Evolutionary conservation across 2,329 filamentous ascomycete genomes (phyloP).

Genomic region (Xylariaceae sp.): DNA sequence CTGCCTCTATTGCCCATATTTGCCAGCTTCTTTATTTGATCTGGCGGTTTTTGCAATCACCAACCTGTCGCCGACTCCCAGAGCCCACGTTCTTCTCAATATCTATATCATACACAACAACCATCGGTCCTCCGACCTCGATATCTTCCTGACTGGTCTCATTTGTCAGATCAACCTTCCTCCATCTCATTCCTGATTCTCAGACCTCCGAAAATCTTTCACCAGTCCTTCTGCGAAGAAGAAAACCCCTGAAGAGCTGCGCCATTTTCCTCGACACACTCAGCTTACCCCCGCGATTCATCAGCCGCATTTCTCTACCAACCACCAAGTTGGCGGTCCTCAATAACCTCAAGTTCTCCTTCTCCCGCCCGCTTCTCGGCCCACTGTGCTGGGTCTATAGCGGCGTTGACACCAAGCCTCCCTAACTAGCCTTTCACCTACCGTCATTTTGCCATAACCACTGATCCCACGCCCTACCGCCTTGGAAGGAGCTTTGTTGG

Average conservation of each 20-base stretch:
- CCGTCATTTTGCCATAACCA: slow-evolving; percentile 30
- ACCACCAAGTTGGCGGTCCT: slow-evolving; percentile 93
- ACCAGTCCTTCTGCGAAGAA: background rate
- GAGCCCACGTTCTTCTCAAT: too few species aligned
- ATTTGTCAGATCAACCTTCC: too few species aligned
- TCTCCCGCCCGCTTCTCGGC: slow-evolving; percentile 85
- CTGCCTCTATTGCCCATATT: too few species aligned
- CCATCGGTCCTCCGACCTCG: too few species aligned
- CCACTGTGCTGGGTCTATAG: slow-evolving; percentile 90
- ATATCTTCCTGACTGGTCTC: too few species aligned
- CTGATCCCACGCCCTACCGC: slow-evolving; percentile 4
- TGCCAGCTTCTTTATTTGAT: too few species aligned
- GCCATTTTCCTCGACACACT: slow-evolving; percentile 24
- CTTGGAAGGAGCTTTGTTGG: slow-evolving; percentile 6
- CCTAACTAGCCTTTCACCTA: slow-evolving; percentile 65
- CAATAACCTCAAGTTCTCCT: slow-evolving; percentile 66
- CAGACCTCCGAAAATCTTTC: background rate
- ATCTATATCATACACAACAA: too few species aligned
- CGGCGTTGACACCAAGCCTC: slow-evolving; percentile 95
- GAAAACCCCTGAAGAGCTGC: slow-evolving; percentile 15
- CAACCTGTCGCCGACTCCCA: too few species aligned
- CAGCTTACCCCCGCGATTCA: slow-evolving; percentile 23
- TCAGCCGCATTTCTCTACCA: slow-evolving; percentile 24
- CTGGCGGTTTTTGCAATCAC: too few species aligned
- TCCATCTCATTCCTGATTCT: too few species aligned